Evolutionary conservation across 441 rosid species (phyloP).

Genomic region (Caryocar brasiliense): DNA sequence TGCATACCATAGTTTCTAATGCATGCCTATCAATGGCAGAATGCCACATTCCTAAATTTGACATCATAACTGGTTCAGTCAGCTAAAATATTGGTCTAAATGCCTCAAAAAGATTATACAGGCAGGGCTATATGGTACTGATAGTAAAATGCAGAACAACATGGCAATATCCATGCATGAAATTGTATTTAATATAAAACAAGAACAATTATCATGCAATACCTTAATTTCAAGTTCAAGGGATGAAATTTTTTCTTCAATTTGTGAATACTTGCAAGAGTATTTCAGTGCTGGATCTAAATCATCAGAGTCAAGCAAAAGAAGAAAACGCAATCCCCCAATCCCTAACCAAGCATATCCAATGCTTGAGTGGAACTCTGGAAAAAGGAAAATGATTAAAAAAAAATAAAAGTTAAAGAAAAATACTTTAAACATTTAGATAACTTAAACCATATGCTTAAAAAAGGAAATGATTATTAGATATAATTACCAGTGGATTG

Average conservation of each 20-base stretch:
- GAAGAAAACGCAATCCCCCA: conserved; percentile 68
- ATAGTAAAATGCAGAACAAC: too few species aligned
- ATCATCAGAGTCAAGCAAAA: conserved; percentile 54
- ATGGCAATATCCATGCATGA: too few species aligned
- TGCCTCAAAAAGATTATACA: too few species aligned
- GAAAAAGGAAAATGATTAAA: conserved; percentile 2
- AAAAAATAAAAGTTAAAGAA: conserved; percentile 2
- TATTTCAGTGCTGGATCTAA: conserved; percentile 80
- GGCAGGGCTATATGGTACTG: too few species aligned
- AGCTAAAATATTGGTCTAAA: too few species aligned
- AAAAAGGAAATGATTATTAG: conserved; percentile 3
- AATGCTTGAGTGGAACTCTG: conserved; percentile 43
- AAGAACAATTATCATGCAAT: conserved; percentile 2
- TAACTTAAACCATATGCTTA: too few species aligned
- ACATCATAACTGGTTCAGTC: too few species aligned
- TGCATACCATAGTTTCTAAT: too few species aligned
- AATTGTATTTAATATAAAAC: too few species aligned
- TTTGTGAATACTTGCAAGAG: conserved; percentile 44
- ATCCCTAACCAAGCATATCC: conserved; percentile 69
- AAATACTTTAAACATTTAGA: background rate
- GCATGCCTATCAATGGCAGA: too few species aligned
- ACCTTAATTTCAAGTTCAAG: conserved; percentile 80
- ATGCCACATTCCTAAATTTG: too few species aligned
- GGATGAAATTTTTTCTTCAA: conserved; percentile 49
- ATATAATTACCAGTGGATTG: conserved; percentile 35